These are phyloP conservation scores for Megacollybia marginata DNA, from an alignment of 768 basidiomycete species.

Conservation along the genomic window DNA sequence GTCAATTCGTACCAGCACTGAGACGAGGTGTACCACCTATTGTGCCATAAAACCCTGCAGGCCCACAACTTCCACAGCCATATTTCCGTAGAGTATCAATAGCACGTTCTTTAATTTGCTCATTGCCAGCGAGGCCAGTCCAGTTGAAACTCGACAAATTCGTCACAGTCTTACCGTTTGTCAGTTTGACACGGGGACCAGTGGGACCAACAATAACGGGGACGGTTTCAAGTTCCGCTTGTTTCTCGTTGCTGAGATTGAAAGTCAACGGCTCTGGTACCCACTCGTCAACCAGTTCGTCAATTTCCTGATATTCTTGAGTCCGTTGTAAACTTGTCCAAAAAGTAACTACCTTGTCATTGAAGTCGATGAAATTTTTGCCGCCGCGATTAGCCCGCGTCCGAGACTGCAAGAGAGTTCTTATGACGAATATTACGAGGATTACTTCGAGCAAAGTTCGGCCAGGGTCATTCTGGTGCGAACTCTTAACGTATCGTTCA, in stretches of 20 bases:
- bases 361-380: conserved; percentile 87
- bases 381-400: conserved; percentile 80
- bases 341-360: conserved; percentile 65
- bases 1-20: too few relatives aligned
- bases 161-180: conserved; percentile 64
- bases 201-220: conserved; percentile 76
- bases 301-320: conserved; percentile 64
- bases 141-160: conserved; percentile 94
- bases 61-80: conserved; percentile 92
- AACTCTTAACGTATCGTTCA: conserved; percentile 88
- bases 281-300: conserved; percentile 97
- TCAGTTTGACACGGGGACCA: conserved; percentile 77
- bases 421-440: conserved; percentile 78
- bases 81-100: conserved; percentile 82
- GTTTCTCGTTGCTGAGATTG: conserved; percentile 51
- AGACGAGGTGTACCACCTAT: conserved; percentile 49
- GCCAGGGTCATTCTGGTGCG: conserved; percentile 94
- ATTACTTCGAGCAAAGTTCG: conserved; percentile 86
- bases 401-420: conserved; percentile 84
- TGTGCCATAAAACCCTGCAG: conserved; percentile 95
- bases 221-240: conserved; percentile 61
- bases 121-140: conserved; percentile 81
- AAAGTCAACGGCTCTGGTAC: conserved; percentile 74
- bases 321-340: background rate
- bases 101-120: conserved; percentile 78